These are phyloP conservation scores for Epicoccum nigrum DNA, from an alignment of 2,329 filamentous ascomycete genomes.

Conservation along the genomic window DNA sequence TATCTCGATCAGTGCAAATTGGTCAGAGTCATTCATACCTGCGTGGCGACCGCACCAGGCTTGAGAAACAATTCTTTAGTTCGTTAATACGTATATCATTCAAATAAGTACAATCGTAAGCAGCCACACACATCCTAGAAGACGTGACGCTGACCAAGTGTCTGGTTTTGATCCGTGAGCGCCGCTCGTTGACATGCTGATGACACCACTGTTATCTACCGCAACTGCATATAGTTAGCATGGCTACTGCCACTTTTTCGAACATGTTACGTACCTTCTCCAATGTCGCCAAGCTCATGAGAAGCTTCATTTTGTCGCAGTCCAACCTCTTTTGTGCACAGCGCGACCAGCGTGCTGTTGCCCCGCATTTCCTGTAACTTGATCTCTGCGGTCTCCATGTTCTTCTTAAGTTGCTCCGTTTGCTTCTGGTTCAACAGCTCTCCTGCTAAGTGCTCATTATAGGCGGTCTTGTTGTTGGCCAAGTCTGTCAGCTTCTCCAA, in stretches of 20 bases:
- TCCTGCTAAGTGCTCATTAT: slow-evolving; percentile 19
- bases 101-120: neutral
- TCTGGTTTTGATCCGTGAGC: neutral
- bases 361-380: slow-evolving; percentile 30
- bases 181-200: slow-evolving; percentile 13
- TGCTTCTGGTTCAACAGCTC: slow-evolving; percentile 32
- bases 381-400: slow-evolving; percentile 32
- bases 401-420: slow-evolving; percentile 28
- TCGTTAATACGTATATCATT: neutral
- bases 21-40: neutral
- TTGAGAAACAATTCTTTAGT: neutral
- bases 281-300: slow-evolving; percentile 16
- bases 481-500: slow-evolving; percentile 27
- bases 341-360: slow-evolving; percentile 34
- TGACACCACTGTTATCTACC: slow-evolving; percentile 20
- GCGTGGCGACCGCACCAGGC: neutral
- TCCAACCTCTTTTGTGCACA: slow-evolving; percentile 18
- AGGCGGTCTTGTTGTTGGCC: slow-evolving; percentile 30
- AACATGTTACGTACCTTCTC: slow-evolving; percentile 1
- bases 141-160: neutral
- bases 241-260: neutral
- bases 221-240: slow-evolving; percentile 11
- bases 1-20: too few relatives aligned
- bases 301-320: slow-evolving; percentile 8
- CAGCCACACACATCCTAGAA: neutral